These are phyloP conservation scores for Diplodia corticola DNA, from an alignment of 2,329 filamentous ascomycete genomes.

Conservation along the genomic window DNA sequence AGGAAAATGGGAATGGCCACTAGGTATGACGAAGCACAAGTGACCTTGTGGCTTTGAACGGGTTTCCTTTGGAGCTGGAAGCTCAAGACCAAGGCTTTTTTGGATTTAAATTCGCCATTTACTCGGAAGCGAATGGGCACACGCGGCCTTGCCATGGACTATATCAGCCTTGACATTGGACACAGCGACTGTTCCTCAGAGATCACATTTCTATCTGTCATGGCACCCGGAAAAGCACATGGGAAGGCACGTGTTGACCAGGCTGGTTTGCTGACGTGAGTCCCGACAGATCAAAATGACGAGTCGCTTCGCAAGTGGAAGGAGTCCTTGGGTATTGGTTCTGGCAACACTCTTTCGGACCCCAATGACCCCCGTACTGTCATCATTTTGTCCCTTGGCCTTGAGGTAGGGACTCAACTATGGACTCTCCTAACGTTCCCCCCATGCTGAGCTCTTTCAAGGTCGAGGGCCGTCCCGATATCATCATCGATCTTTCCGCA, in stretches of 20 bases:
- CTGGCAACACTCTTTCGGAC: conserved; percentile 53
- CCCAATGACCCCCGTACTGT: conserved; percentile 80
- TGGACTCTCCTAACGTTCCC: not conserved
- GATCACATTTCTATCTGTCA: not conserved
- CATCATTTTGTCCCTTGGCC: conserved; percentile 87
- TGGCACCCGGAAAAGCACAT: not conserved
- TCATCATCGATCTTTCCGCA: conserved; percentile 81
- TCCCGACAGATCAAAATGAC: conserved; percentile 64
- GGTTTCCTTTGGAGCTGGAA: too few relatives aligned
- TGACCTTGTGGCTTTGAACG: too few relatives aligned
- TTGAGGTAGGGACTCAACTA: conserved; percentile 56
- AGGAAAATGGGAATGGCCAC: too few relatives aligned
- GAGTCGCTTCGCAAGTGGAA: conserved; percentile 98
- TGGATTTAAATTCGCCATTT: too few relatives aligned
- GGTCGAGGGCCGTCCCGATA: conserved; percentile 75
- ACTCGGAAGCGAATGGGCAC: too few relatives aligned
- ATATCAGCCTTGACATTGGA: too few relatives aligned
- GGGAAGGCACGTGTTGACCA: not conserved
- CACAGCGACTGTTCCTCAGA: too few relatives aligned
- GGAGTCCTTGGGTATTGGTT: conserved; percentile 84
- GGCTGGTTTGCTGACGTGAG: not conserved
- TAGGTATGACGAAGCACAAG: too few relatives aligned
- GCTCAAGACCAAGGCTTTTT: too few relatives aligned
- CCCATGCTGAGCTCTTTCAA: not conserved
- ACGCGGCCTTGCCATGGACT: too few relatives aligned